Percentiles rank a stretch among this genome's conserved stretches.
Conservation (phyloP, 305 asterid species). For the Vinca major region DNA sequence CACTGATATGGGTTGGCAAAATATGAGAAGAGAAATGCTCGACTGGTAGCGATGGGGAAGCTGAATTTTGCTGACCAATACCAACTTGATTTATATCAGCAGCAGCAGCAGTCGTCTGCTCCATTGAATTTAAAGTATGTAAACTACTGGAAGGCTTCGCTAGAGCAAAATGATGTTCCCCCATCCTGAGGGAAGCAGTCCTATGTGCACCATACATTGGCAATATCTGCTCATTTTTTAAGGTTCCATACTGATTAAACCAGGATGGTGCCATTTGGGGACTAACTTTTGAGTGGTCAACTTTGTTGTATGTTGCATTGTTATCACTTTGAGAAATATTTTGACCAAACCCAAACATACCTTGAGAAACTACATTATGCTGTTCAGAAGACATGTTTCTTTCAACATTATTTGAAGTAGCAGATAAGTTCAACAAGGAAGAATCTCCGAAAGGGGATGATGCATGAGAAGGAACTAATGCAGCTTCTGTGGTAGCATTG, state of each 20-base stretch:
- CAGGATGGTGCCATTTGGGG: slow-evolving; percentile 69
- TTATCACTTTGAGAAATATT: slow-evolving; percentile 33
- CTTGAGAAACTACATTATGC: slow-evolving; percentile 34
- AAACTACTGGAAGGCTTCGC: slow-evolving; percentile 35
- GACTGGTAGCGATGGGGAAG: slow-evolving; percentile 20
- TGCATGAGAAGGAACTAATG: slow-evolving; percentile 24
- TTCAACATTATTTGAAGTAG: slow-evolving; percentile 31
- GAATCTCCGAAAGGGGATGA: slow-evolving; percentile 40
- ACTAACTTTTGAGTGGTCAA: slow-evolving; percentile 28
- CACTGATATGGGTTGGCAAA: slow-evolving; percentile 14
- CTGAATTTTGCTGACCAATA: slow-evolving; percentile 24
- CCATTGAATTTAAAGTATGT: slow-evolving; percentile 31
- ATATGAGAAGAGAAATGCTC: slow-evolving; percentile 36
- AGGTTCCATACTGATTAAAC: slow-evolving; percentile 51
- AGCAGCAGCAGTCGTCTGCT: slow-evolving; percentile 29
- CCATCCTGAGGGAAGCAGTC: slow-evolving; percentile 27
- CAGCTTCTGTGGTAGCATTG: slow-evolving; percentile 27
- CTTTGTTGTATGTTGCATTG: slow-evolving; percentile 19
- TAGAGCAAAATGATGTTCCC: slow-evolving; percentile 31
- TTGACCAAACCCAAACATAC: slow-evolving; percentile 24
- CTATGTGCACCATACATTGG: slow-evolving; percentile 29
- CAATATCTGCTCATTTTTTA: slow-evolving; percentile 41
- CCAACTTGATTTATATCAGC: slow-evolving; percentile 34
- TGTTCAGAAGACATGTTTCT: slow-evolving; percentile 27
- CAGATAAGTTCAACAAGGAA: slow-evolving; percentile 29